Conservation (phyloP, 139 green algal genomes). For the Limnomonas spitsbergensis region DNA sequence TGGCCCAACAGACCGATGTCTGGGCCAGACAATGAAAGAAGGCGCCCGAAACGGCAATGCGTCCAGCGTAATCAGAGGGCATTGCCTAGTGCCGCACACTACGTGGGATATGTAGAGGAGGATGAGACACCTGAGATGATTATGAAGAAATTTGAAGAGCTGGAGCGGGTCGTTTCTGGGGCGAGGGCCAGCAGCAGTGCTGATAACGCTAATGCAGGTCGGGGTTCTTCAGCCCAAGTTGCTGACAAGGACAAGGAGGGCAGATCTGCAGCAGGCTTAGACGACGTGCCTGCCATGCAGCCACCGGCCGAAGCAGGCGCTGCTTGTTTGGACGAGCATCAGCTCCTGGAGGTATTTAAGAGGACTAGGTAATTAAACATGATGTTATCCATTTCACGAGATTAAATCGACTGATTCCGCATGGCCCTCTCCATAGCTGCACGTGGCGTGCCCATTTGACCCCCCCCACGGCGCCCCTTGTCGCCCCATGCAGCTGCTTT, state of each 20-base stretch:
- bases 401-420: no score
- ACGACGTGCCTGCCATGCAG: no score
- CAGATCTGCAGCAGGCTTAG: no score
- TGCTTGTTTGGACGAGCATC: slow-evolving; percentile 36
- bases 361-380: slow-evolving; percentile 86
- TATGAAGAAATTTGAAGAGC: slow-evolving; percentile 89
- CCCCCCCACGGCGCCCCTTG: no score
- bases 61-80: slow-evolving; percentile 25
- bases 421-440: no score
- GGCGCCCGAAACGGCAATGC: slow-evolving; percentile 34
- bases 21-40: neutral
- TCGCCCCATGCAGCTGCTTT: slow-evolving; percentile 1
- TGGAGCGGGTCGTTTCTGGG: slow-evolving; percentile 67
- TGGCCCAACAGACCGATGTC: neutral
- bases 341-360: slow-evolving; percentile 78
- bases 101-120: slow-evolving; percentile 93
- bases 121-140: slow-evolving; percentile 94
- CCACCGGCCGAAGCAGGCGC: no score
- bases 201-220: neutral
- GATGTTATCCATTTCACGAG: no score
- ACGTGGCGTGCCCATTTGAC: no score
- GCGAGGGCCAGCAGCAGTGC: neutral
- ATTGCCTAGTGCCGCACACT: slow-evolving; percentile 76
- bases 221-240: no score
- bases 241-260: no score